Evolutionary conservation across 257 asterid genomes (phyloP).

Genomic region (Solanum arcanum): DNA sequence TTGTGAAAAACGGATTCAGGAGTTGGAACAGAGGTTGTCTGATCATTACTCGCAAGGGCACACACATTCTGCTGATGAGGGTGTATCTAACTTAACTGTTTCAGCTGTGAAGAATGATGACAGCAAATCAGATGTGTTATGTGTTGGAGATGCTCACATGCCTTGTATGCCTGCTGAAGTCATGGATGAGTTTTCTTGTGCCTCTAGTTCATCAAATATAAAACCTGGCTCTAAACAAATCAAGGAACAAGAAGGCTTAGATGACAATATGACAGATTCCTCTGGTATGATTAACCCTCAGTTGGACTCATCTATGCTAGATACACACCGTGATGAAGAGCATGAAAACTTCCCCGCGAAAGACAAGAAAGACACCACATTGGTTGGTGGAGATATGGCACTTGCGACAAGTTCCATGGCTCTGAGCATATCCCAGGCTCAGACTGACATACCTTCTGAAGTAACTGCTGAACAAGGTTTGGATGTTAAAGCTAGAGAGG

Average conservation of each 20-base stretch:
- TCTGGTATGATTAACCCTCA: conserved; percentile 45
- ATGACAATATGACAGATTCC: conserved; percentile 81
- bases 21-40: conserved; percentile 81
- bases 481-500: conserved; percentile 29
- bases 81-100: conserved; percentile 21
- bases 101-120: conserved; percentile 40
- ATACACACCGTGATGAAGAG: conserved; percentile 56
- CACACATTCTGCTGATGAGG: conserved; percentile 35
- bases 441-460: conserved; percentile 25
- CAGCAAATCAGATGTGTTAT: conserved; percentile 49
- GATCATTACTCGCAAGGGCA: conserved; percentile 47
- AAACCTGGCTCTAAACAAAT: conserved; percentile 40
- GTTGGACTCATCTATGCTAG: conserved; percentile 85
- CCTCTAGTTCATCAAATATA: conserved; percentile 36
- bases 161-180: conserved; percentile 15
- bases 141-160: conserved; percentile 36
- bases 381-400: conserved; percentile 32
- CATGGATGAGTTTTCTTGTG: conserved; percentile 58
- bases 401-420: conserved; percentile 64
- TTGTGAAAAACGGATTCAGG: conserved; percentile 85
- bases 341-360: conserved; percentile 32
- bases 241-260: conserved; percentile 51
- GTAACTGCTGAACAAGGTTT: conserved; percentile 19
- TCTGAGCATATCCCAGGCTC: conserved; percentile 59
- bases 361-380: conserved; percentile 32